Conservation (phyloP, 1,139 yeast genomes). For the Kurtzmaniella quercitrusa region DNA sequence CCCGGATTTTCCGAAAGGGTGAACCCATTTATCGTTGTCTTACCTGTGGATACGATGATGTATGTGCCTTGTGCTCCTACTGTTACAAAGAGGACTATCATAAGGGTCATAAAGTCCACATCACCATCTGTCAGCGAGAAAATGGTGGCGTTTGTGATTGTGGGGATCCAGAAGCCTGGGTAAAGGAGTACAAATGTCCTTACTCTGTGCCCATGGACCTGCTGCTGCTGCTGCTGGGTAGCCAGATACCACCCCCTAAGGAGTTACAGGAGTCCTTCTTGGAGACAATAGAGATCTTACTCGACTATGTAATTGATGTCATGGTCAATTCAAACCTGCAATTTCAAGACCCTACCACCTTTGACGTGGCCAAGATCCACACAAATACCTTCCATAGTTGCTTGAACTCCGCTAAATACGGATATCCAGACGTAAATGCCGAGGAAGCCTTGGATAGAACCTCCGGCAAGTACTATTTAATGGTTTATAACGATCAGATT, state of each 20-base stretch:
- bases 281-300: conserved; percentile 46
- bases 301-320: conserved; percentile 79
- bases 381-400: conserved; percentile 24
- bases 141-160: conserved; percentile 83
- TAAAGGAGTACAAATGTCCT: conserved; percentile 34
- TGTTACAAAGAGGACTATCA: conserved; percentile 76
- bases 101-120: conserved; percentile 69
- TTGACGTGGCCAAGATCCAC: conserved; percentile 18
- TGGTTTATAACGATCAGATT: conserved; percentile 75
- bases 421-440: conserved; percentile 12
- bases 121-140: conserved; percentile 70
- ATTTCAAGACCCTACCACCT: conserved; percentile 23
- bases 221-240: no score
- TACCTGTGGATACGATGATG: conserved; percentile 82
- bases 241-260: conserved; percentile 24
- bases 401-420: conserved; percentile 31
- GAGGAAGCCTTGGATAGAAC: conserved; percentile 32
- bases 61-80: conserved; percentile 78
- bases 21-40: conserved; percentile 82
- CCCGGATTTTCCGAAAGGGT: conserved; percentile 72
- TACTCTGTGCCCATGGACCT: conserved; percentile 18
- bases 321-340: conserved; percentile 45
- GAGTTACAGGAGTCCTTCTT: conserved; percentile 31
- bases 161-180: conserved; percentile 63
- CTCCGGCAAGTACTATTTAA: conserved; percentile 50